Evolutionary conservation across 2,329 filamentous ascomycete species (phyloP).

Genomic region (Juglanconis sp.): DNA sequence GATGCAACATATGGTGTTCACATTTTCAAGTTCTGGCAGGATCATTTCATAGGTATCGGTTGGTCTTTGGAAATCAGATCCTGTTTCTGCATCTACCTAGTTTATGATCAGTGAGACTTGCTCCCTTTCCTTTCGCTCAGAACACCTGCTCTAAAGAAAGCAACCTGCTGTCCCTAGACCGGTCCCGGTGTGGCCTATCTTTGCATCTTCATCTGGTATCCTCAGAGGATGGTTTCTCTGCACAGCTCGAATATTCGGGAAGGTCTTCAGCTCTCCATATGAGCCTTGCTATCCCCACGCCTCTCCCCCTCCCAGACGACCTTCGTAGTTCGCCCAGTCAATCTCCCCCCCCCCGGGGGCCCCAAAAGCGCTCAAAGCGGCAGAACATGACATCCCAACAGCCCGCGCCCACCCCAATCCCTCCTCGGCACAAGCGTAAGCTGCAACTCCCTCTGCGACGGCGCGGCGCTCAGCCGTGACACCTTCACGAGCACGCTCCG

Average conservation of each 20-base stretch:
- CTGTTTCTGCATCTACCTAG: too few relatives aligned
- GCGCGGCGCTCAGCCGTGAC: conserved; percentile 42
- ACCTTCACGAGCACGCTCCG: conserved; percentile 65
- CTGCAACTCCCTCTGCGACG: conserved; percentile 52
- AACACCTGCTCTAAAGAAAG: not conserved
- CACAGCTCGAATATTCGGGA: too few relatives aligned
- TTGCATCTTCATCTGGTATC: not conserved
- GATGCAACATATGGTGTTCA: too few relatives aligned
- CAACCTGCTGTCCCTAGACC: not conserved
- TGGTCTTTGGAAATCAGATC: too few relatives aligned
- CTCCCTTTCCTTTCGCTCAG: too few relatives aligned
- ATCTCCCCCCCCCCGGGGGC: not conserved
- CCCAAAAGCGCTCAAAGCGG: conserved; percentile 57
- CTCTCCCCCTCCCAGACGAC: too few relatives aligned
- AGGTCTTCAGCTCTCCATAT: too few relatives aligned
- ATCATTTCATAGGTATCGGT: too few relatives aligned
- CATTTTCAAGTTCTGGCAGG: too few relatives aligned
- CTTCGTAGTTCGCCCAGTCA: too few relatives aligned
- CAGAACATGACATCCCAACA: conserved; percentile 84
- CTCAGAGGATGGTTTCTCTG: not conserved
- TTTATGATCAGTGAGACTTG: too few relatives aligned
- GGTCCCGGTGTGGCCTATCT: not conserved
- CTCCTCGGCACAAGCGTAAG: conserved; percentile 69
- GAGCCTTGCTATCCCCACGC: too few relatives aligned
- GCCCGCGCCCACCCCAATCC: conserved; percentile 82